These are phyloP conservation scores for Mallotus japonicus DNA, from an alignment of 441 rosid species.

Conservation along the genomic window DNA sequence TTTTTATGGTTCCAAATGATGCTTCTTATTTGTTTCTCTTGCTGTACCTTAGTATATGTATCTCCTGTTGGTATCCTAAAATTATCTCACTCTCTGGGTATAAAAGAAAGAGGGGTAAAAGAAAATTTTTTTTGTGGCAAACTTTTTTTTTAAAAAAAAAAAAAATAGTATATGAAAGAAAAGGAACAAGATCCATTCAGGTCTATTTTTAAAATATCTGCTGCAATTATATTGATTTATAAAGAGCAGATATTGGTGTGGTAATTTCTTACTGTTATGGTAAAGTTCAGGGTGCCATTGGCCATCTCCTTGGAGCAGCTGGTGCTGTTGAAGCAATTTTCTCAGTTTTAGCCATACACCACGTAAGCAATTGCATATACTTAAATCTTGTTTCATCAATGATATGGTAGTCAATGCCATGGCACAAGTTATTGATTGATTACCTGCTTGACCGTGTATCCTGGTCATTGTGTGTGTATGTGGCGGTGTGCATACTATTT, in stretches of 20 bases:
- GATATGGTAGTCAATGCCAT: conserved; percentile 1
- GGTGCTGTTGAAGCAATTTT: conserved; percentile 94
- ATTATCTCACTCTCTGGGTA: neutral
- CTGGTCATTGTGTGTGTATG: neutral
- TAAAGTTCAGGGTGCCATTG: conserved; percentile 70
- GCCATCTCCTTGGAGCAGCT: conserved; percentile 99
- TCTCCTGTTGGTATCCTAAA: no score
- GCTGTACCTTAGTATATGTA: no score
- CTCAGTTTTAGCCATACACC: conserved; percentile 63
- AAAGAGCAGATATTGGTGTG: neutral
- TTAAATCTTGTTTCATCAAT: conserved; percentile 6
- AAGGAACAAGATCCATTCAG: neutral
- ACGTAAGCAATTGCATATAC: conserved; percentile 40
- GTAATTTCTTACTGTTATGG: neutral
- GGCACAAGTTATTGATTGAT: neutral
- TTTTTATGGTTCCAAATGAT: neutral
- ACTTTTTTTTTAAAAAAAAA: no score
- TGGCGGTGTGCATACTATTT: neutral
- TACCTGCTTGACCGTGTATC: neutral
- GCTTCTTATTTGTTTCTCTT: neutral
- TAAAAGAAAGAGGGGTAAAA: neutral
- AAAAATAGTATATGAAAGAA: no score
- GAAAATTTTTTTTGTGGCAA: neutral
- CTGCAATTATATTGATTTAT: neutral
- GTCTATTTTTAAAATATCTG: neutral